Conservation (phyloP, 2,329 filamentous ascomycete genomes). For the Clarireedia monteithiana region DNA sequence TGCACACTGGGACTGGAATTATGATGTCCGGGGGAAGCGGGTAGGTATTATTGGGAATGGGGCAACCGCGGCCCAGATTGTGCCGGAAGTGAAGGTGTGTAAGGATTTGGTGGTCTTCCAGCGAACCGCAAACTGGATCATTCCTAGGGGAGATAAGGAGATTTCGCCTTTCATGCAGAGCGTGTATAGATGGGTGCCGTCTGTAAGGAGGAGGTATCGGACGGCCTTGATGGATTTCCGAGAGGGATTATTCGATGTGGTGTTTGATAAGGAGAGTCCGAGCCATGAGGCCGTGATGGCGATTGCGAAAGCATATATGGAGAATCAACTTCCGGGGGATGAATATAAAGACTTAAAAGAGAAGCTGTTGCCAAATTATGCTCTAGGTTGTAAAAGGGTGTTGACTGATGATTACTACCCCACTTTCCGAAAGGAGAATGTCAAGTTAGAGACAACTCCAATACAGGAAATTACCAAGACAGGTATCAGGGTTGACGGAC, state of each 20-base stretch:
- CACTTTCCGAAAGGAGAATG: conserved; percentile 38
- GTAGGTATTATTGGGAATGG: conserved; percentile 54
- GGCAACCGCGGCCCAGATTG: conserved; percentile 50
- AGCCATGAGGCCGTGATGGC: conserved; percentile 9
- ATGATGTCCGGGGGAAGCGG: conserved; percentile 44
- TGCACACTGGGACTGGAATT: conserved; percentile 53
- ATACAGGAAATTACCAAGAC: conserved; percentile 40
- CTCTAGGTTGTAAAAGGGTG: conserved; percentile 45
- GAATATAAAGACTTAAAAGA: conserved; percentile 38
- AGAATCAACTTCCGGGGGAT: conserved; percentile 36
- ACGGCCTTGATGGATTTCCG: conserved; percentile 37
- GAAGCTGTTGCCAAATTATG: conserved; percentile 44
- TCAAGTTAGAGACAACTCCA: conserved; percentile 41
- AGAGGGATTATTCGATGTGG: too few relatives aligned
- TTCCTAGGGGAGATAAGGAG: conserved; percentile 41
- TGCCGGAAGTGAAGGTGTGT: conserved; percentile 46
- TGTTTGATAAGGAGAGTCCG: conserved; percentile 31
- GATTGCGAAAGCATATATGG: conserved; percentile 31
- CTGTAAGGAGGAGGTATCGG: conserved; percentile 41
- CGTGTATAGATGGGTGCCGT: conserved; percentile 37
- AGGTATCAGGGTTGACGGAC: conserved; percentile 38
- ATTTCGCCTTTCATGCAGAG: conserved; percentile 29
- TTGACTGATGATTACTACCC: conserved; percentile 50
- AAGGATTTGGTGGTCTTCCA: conserved; percentile 47
- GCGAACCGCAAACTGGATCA: conserved; percentile 51